These are phyloP conservation scores for Agarophyton chilense DNA, from an alignment of 23 red algal species.

Conservation along the genomic window DNA sequence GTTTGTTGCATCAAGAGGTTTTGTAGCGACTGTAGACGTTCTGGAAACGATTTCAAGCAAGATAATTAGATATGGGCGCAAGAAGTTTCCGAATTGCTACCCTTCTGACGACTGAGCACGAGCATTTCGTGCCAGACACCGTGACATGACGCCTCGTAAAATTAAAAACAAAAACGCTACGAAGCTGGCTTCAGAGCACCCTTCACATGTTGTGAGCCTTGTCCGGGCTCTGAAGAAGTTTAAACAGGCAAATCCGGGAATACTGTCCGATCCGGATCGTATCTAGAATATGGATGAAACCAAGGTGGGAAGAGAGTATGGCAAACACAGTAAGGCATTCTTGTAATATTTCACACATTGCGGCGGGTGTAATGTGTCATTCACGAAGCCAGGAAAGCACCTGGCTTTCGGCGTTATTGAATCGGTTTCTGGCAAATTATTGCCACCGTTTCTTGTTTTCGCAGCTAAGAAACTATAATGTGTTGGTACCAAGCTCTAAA, in stretches of 20 bases:
- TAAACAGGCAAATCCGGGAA: not conserved
- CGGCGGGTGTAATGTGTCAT: not conserved
- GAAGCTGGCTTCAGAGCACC: not conserved
- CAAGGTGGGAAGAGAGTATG: not conserved
- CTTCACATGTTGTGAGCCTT: not conserved
- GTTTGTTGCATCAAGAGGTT: too few relatives aligned
- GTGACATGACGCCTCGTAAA: not conserved
- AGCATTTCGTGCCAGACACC: not conserved
- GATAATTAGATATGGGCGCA: too few relatives aligned
- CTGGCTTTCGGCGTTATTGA: not conserved
- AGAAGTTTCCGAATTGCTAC: not conserved
- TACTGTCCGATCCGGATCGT: not conserved
- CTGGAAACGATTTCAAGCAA: too few relatives aligned
- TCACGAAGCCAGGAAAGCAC: not conserved
- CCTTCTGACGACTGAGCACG: not conserved
- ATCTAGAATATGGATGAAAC: not conserved
- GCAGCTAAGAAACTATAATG: not conserved
- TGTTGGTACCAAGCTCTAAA: not conserved
- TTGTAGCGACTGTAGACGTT: too few relatives aligned
- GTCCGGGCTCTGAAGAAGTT: not conserved
- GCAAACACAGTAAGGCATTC: not conserved
- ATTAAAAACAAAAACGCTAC: not conserved
- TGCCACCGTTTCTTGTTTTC: conserved; percentile 14
- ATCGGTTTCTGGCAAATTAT: not conserved
- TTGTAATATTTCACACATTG: not conserved